Evolutionary conservation across 768 basidiomycete species (phyloP).

Genomic region (Auriscalpium microsporum): DNA sequence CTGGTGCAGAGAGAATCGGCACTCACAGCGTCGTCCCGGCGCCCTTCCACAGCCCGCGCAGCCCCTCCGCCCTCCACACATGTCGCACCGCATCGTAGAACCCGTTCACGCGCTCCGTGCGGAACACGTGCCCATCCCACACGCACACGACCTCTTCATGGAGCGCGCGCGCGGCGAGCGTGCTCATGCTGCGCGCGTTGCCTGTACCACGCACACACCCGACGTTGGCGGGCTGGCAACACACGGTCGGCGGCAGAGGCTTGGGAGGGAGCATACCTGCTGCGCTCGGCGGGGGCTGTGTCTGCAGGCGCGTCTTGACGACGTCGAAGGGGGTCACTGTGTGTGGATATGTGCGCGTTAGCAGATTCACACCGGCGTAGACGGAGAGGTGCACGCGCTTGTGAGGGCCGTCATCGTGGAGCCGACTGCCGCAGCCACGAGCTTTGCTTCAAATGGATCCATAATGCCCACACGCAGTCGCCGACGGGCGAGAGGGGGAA

Average conservation of each 20-base stretch:
- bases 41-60: conserved; percentile 91
- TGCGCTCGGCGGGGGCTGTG: conserved; percentile 50
- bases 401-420: conserved; percentile 77
- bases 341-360: not conserved
- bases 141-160: conserved; percentile 67
- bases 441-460: conserved; percentile 72
- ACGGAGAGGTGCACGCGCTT: conserved; percentile 41
- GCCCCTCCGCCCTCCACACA: conserved; percentile 75
- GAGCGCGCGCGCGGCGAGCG: conserved; percentile 46
- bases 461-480: conserved; percentile 24
- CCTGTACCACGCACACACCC: conserved; percentile 19
- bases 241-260: conserved; percentile 42
- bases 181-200: conserved; percentile 75
- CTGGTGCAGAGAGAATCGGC: not conserved
- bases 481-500: not conserved
- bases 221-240: conserved; percentile 53
- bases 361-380: not conserved
- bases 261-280: conserved; percentile 38
- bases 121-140: conserved; percentile 66
- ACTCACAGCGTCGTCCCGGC: conserved; percentile 83
- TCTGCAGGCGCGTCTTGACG: conserved; percentile 93
- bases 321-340: conserved; percentile 99
- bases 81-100: conserved; percentile 79
- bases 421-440: conserved; percentile 71
- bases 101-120: conserved; percentile 68